Evolutionary conservation across 2,329 filamentous ascomycete species (phyloP), one percentile per base, ranked within the genome.

Genomic region (Xylaria polymorpha): DNA sequence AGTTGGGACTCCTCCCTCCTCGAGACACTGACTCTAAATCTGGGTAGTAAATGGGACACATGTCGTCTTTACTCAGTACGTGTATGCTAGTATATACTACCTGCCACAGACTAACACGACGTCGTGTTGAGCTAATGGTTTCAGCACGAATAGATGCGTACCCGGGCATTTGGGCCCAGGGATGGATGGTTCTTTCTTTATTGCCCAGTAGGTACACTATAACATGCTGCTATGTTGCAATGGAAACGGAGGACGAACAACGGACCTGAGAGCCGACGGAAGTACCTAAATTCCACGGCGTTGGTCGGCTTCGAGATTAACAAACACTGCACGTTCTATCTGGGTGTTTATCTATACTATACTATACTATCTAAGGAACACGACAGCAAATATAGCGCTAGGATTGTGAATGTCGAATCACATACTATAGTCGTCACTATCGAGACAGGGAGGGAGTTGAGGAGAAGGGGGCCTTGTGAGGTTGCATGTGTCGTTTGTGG

Each of bases 301-400:
- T 39, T 44, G 20, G 41, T 20, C 50, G 51, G 43, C 44, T 35
- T 37, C 50, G 60, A 62, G 43, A 44, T 62, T 10, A 53, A 39
- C 35, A 22, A 35, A 18, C 10, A 32, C 14, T n/a, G 50, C 50
- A 20, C 18, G 9, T n/a, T 37, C 29, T 20, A 20, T 37, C 29
- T 15, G 14, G 10, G 2, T 15, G 22, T 29, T 12, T 50, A 51
- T 32, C 25, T 51, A 51, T 51, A 29, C 25, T 29, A 29, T 29
- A 29, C 25, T 29, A 29, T 18, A n/a, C 51, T 5, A 22, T 37
- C 32, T 39, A 39, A 37, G 35, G 51, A 39, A 39, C 4, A n/a
- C n/a, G 35, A 39, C 32, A 37, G 29, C 20, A 10, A 37, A 10
- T 37, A 37, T 37, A 37, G 35, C 10, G 18, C 41, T 15, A 18